A percentile compares a stretch with the other conserved stretches of the same genome.
Evolutionary conservation across 345 rosid species (phyloP).

Genomic region (Cochlearia excelsa): DNA sequence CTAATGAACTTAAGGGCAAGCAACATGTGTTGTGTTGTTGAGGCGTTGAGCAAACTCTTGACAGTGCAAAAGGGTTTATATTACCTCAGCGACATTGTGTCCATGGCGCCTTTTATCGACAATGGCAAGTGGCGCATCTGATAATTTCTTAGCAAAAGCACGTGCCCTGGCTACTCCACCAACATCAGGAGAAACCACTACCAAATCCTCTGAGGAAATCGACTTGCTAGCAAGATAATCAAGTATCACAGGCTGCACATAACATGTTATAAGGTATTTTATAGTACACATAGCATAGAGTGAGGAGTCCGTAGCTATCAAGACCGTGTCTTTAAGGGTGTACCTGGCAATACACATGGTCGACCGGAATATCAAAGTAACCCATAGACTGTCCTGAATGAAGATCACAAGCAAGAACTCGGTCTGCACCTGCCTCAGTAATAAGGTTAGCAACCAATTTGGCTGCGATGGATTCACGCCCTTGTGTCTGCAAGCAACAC

Average conservation of each 20-base stretch:
- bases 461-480: conserved; percentile 98
- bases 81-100: conserved; percentile 98
- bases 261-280: not conserved
- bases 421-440: conserved; percentile 95
- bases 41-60: no score
- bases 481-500: conserved; percentile 67
- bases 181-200: conserved; percentile 98
- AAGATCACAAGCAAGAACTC: conserved; percentile 95
- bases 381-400: conserved; percentile 99
- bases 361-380: conserved; percentile 97
- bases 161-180: conserved; percentile 99
- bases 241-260: conserved; percentile 79
- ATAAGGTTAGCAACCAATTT: conserved; percentile 92
- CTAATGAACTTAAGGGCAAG: no score
- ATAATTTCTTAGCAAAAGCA: conserved; percentile 89
- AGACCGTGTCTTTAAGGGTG: no score
- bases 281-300: no score
- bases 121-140: conserved; percentile 97
- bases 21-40: no score
- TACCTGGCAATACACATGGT: conserved; percentile 95
- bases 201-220: conserved; percentile 75
- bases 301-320: no score
- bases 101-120: conserved; percentile 99
- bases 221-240: conserved; percentile 98
- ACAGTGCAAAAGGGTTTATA: not conserved